Evolutionary conservation across 1,284 basidiomycete species (phyloP), one percentile per base, ranked within the genome.

Genomic region (Ganoderma boninense): DNA sequence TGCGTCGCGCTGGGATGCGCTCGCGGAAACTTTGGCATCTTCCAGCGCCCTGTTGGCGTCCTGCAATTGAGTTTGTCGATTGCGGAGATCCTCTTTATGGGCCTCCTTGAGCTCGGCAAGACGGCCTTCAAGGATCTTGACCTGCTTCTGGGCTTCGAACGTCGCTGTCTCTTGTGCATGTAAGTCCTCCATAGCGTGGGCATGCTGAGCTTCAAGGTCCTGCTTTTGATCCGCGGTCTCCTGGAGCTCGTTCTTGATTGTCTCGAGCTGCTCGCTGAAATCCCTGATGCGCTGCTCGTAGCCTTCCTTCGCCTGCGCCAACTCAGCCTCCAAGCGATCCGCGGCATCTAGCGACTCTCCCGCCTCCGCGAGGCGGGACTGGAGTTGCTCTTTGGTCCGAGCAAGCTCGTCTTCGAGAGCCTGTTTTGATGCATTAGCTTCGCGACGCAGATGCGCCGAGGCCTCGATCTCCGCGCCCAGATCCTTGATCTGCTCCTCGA

Each of bases 401-500:
- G 59, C 61, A 14, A 79, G 69, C 35, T 78, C 76, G 4, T 75
- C 73, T 46, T 78, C 66, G 5, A 72, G 69, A n/a, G 70, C 69
- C 52, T 73, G 59, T 16, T 74, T 75, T 2, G 74, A 71, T 1
- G 65, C 68, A 29, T 75, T 75, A 20, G 75, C 68, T 7, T 80
- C 78, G 8, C 73, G 74, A 63, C 81, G 79, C 7, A 77, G 76
- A 38, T 78, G 74, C 62, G 77, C 77, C 20, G 81, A 74, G 38
- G 81, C 78, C 62, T 83, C 80, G 23, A 87, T 77, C 38, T 83
- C 77, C 16, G 74, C 79, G 16, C 76, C 75, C 8, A 80, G 75
- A 43, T 79, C 77, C 6, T 77, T 77, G 23, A 88, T 78, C 49
- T 78, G 82, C 23, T 74, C 73, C 64, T 85, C 83, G 13, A 87